Base-by-base conservation (phyloP, 805 yeast species). In the Tetrapisispora namnaoensis region DNA sequence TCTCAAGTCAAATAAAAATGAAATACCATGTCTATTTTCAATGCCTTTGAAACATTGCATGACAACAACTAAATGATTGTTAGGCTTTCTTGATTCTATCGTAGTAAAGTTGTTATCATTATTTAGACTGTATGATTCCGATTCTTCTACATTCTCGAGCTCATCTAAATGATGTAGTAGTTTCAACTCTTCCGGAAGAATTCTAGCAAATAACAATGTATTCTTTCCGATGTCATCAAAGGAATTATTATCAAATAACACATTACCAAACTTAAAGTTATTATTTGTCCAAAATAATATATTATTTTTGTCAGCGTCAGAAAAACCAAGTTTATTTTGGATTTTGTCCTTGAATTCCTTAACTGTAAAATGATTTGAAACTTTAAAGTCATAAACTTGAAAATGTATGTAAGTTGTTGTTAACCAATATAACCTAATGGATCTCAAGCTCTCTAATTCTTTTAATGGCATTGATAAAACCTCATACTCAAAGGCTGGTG, bases 31-130 rank as follows among this genome's bases (percentile, higher is more conserved):
- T 21, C 76, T 71, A 39, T 73, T 68, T 41, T 71, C 74, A 24
- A 82, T 72, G 38, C 82, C 85, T 56, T 83, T 86, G 63, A 82
- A 77, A 67, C 83, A 90, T 61, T 89, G 96, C 54, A 80, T 73
- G 1, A 83, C 95, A 3, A 85, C 76, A 2, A 86, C 74, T 39
- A 84, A 58, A 55, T 71, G 74, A 21, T 51, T 27, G 28, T 20
- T n/a, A 17, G 20, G 36, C 28, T 37, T 28, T 28, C 17, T 28
- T 10, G 4, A 10, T 13, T 21, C 38, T 20, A 50, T 58, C 39
- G 51, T 49, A 7, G 53, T 45, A 3, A 67, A 58, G 10, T 55
- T 51, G 3, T 51, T 50, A 20, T 56, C 60, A 11, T 27, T 42
- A 14, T 24, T 40, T 9, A 27, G 8, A 27, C 21, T 9, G 18